Conservation (phyloP, 75 land plant species). For the Chamaecyparis obtusa region DNA sequence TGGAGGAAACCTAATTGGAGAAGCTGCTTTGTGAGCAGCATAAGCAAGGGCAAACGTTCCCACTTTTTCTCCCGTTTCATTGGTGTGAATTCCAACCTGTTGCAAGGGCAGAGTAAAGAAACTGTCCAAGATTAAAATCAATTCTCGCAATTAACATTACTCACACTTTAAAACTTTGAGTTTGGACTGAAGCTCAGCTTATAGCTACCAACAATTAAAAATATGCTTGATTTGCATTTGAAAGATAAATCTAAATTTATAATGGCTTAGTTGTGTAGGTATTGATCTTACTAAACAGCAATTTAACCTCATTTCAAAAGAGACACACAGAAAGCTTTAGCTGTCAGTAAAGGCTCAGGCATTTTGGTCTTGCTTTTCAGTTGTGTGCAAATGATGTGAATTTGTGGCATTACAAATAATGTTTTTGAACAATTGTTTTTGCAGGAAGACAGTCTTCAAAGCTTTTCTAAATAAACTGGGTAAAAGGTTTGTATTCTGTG, state of each 20-base stretch:
- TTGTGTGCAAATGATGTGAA: not conserved
- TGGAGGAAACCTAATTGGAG: constrained; percentile 95
- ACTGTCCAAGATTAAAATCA: not conserved
- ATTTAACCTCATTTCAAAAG: not conserved
- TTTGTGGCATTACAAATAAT: not conserved
- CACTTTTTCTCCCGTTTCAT: constrained; percentile 85
- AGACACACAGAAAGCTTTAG: not conserved
- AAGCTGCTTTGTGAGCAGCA: constrained; percentile 98
- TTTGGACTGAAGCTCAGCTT: not conserved
- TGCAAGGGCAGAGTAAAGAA: not conserved
- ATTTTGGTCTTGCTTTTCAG: not conserved
- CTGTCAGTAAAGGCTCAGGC: not conserved
- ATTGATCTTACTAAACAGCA: not conserved
- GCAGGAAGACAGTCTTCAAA: too few species aligned
- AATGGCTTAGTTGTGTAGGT: not conserved
- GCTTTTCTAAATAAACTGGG: not conserved
- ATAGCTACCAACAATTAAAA: not conserved
- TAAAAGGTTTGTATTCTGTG: not conserved
- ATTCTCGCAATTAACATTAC: not conserved
- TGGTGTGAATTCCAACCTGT: constrained; percentile 73
- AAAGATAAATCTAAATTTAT: not conserved
- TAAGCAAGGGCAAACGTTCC: constrained; percentile 93
- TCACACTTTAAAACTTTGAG: not conserved
- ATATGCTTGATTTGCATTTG: not conserved
- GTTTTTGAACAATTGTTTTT: not conserved